phyloP scores from a whole-genome alignment of 768 basidiomycete species.

The Hortiboletus campestris region DNA sequence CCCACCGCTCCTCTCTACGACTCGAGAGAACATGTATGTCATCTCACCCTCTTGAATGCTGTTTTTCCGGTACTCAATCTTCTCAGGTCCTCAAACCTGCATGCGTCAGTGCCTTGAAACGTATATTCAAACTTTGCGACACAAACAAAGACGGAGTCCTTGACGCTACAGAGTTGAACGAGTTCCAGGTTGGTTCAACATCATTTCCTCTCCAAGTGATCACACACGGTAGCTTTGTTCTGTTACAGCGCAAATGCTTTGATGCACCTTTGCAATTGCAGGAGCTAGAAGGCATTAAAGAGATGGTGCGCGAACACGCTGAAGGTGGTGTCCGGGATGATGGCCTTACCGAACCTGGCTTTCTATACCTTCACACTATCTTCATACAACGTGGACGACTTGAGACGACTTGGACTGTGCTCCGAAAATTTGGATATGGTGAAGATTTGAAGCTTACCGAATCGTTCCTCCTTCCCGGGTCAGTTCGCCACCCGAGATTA shows the following conservation, averaged over 20 bases:
- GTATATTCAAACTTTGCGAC: slow-evolving; percentile 97
- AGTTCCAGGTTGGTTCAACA: slow-evolving; percentile 75
- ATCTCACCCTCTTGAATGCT: not conserved
- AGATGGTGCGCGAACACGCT: slow-evolving; percentile 81
- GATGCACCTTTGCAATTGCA: slow-evolving; percentile 87
- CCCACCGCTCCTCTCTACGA: slow-evolving; percentile 97
- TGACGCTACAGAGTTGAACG: slow-evolving; percentile 88
- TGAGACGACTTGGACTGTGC: slow-evolving; percentile 97
- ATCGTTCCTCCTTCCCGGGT: slow-evolving; percentile 87
- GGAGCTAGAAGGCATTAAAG: slow-evolving; percentile 95
- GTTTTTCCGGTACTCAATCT: slow-evolving; percentile 10
- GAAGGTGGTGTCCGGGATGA: slow-evolving; percentile 70
- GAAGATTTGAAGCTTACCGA: slow-evolving; percentile 91
- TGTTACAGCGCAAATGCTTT: slow-evolving; percentile 84
- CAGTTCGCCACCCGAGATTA: slow-evolving; percentile 28
- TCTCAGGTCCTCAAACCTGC: slow-evolving; percentile 87
- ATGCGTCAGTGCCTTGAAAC: slow-evolving; percentile 79
- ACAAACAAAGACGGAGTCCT: slow-evolving; percentile 91
- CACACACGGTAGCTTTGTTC: not conserved
- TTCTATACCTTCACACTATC: slow-evolving; percentile 91
- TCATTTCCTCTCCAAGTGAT: not conserved
- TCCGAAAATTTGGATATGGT: slow-evolving; percentile 93
- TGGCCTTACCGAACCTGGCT: slow-evolving; percentile 90
- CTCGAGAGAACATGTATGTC: slow-evolving; percentile 87
- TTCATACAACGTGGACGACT: slow-evolving; percentile 95